Base-by-base conservation (phyloP, 768 basidiomycete genomes). In the Collybia nuda region DNA sequence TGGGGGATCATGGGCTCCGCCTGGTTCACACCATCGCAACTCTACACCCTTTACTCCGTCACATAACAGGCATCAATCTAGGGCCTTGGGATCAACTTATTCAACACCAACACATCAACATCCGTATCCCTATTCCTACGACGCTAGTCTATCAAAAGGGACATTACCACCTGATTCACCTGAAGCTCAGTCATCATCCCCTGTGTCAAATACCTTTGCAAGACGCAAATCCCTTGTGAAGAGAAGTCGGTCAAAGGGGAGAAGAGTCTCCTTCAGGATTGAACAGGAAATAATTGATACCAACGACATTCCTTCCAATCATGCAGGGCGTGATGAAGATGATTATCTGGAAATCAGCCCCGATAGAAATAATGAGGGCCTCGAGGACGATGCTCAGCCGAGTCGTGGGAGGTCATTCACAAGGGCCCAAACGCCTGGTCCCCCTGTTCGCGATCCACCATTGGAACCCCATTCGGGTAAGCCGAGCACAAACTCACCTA, bases 81-180 rank as follows among this genome's bases (percentile, higher is more conserved):
- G 41, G 28, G 56, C 19, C 26, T 49, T 59, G 7, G 43, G 52
- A n/a, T 53, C 61, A 3, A 23, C 63, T 21, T 72, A 69, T 47
- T 61, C 65, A 2, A 75, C 74, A 3, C 74, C 78, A 1, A 69
- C 64, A 26, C 69, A 67, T 54, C 63, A 62, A 15, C 69, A 72
- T 48, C 62, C 67, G 1, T 70, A 75, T 53, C 67, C 74, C 3
- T 70, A 68, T 59, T 47, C 62, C 17, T 76, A 69, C 46, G 70
- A 80, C 48, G 77, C 81, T 2, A 67, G 67, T 36, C 67, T 73
- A 44, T 79, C 82, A 15, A 60, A 56, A 44, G 77, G 72, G 6
- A 76, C 75, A 1, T 55, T 78, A n/a, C 80, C 82, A 3, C 78
- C 83, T 5, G 77, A 77, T 38, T 79, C 81, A 3, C 77, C 81